A percentile compares a stretch with the other conserved stretches of the same genome.
phyloP scores from a whole-genome alignment of 108 stramenopile genomes.

The Schizochytrium sp. region DNA sequence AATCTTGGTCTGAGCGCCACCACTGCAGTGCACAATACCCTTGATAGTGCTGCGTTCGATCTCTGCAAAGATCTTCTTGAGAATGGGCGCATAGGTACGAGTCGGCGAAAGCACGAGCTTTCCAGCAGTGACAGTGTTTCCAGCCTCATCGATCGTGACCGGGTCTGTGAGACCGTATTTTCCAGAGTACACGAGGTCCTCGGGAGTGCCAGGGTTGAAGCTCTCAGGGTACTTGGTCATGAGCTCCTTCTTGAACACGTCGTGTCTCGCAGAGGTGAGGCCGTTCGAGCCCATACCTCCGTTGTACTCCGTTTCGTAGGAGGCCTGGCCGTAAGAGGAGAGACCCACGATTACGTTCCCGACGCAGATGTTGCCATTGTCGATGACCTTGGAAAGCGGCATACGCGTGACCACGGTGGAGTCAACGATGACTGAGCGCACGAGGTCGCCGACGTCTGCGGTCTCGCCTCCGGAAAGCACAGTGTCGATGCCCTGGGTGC shows the following conservation, averaged over 20 bases:
- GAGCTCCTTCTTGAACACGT: constrained; percentile 63
- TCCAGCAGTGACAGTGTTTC: constrained; percentile 52
- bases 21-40: constrained; percentile 59
- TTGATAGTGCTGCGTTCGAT: constrained; percentile 18
- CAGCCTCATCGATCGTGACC: constrained; percentile 31
- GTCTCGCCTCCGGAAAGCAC: constrained; percentile 62
- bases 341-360: constrained; percentile 62
- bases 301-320: constrained; percentile 63
- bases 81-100: constrained; percentile 62
- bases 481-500: constrained; percentile 47
- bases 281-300: constrained; percentile 65
- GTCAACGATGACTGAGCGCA: constrained; percentile 62
- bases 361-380: constrained; percentile 58
- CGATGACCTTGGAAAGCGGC: constrained; percentile 45
- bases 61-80: constrained; percentile 55
- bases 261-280: constrained; percentile 62
- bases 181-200: constrained; percentile 61
- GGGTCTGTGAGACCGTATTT: constrained; percentile 48
- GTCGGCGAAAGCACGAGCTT: constrained; percentile 64
- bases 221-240: constrained; percentile 57
- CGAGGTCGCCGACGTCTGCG: constrained; percentile 63
- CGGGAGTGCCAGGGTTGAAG: constrained; percentile 31
- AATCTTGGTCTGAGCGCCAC: constrained; percentile 62
- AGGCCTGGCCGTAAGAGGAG: constrained; percentile 60
- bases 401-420: constrained; percentile 60